Evolutionary conservation across 2,329 filamentous ascomycete species (phyloP).

Genomic region (Plenodomus biglobosus): DNA sequence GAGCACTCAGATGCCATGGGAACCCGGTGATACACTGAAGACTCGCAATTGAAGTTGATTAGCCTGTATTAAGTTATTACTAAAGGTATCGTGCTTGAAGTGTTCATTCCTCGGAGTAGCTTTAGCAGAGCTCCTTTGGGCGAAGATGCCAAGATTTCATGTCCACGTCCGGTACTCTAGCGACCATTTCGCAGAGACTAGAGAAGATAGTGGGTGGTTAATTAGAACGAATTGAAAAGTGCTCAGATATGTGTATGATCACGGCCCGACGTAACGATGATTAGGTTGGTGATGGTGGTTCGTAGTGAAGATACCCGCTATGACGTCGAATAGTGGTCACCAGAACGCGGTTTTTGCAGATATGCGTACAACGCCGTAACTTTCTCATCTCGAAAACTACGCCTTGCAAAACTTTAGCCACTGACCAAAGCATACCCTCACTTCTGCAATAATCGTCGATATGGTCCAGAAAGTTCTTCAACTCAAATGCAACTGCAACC

Average conservation of each 20-base stretch:
- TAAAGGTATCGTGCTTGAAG: neutral
- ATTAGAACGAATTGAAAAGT: neutral
- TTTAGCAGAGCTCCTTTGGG: neutral
- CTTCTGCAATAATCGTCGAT: conserved; percentile 5
- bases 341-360: conserved; percentile 7
- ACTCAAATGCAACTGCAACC: conserved; percentile 58
- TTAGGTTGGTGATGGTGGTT: neutral
- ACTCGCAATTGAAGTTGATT: too few species aligned
- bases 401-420: neutral
- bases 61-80: too few species aligned
- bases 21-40: too few species aligned
- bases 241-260: neutral
- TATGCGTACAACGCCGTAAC: conserved; percentile 3
- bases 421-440: neutral
- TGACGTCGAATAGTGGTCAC: conserved; percentile 37
- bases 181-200: neutral
- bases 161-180: neutral
- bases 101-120: neutral
- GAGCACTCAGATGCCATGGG: too few species aligned
- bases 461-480: conserved; percentile 58
- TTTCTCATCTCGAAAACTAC: neutral
- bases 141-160: neutral
- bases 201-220: neutral
- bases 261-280: neutral
- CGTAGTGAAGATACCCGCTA: conserved; percentile 22